Percentiles rank a stretch among this genome's conserved stretches.
Conservation (phyloP, 225 moss, liverwort and hornwort genomes). For the Pseudisothecium myosuroides region DNA sequence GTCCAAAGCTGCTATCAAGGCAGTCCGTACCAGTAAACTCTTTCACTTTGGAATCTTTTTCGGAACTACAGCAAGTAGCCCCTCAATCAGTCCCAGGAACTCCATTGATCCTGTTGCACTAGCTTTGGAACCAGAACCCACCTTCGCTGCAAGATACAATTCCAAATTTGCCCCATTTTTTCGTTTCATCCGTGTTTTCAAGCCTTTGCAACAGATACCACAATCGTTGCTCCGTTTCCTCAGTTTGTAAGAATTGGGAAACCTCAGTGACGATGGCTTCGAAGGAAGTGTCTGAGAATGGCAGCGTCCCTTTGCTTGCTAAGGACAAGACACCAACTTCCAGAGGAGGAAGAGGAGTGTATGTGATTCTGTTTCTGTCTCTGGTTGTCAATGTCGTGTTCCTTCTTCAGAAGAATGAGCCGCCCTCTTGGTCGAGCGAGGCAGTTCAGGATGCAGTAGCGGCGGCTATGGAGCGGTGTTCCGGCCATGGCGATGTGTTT, state of each 20-base stretch:
- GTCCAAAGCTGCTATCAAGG: background rate
- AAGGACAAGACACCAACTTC: background rate
- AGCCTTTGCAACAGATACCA: background rate
- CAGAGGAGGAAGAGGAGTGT: background rate
- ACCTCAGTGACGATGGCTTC: background rate
- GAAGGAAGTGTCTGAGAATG: background rate
- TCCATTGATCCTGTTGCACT: background rate
- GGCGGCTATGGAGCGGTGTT: slow-evolving; percentile 31
- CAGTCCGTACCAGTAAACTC: background rate
- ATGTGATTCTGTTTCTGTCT: background rate
- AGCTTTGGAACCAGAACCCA: background rate
- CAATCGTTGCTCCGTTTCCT: background rate
- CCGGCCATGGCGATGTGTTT: slow-evolving; percentile 49
- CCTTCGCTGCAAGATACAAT: background rate
- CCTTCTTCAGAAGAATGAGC: background rate
- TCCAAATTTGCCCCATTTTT: too few relatives aligned
- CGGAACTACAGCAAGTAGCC: background rate
- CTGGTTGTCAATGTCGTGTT: slow-evolving; percentile 6
- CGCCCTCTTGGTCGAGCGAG: slow-evolving; percentile 5
- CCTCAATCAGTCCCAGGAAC: background rate
- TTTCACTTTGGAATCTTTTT: background rate
- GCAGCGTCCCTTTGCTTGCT: background rate
- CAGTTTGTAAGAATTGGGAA: background rate
- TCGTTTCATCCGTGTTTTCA: background rate
- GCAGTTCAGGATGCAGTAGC: slow-evolving; percentile 25